These are phyloP conservation scores for Alternaria angustiovoidea DNA, from an alignment of 2,329 filamentous ascomycete species.

Conservation along the genomic window DNA sequence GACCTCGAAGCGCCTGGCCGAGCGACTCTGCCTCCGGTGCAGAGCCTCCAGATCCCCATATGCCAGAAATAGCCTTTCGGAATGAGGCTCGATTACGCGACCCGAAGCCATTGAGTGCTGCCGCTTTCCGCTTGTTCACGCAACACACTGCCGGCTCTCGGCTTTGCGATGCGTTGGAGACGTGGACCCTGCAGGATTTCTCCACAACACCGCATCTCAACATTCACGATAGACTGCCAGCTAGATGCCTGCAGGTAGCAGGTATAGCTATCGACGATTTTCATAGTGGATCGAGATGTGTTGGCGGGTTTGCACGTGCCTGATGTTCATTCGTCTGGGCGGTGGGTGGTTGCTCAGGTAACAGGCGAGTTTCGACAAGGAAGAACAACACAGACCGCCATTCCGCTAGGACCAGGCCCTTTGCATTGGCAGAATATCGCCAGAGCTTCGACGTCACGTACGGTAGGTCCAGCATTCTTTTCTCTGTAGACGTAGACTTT, in stretches of 20 bases:
- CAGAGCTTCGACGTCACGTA: conserved; percentile 40
- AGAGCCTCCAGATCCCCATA: conserved; percentile 15
- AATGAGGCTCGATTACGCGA: conserved; percentile 5
- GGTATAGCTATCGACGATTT: conserved; percentile 1
- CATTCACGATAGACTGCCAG: not conserved
- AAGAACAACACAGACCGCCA: conserved; percentile 36
- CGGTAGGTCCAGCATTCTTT: conserved; percentile 44
- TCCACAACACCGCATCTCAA: not conserved
- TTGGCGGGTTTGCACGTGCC: conserved; percentile 25
- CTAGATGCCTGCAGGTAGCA: not conserved
- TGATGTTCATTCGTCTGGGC: conserved; percentile 18
- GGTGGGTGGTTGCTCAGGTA: conserved; percentile 29
- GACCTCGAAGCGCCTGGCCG: conserved; percentile 32
- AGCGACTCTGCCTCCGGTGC: conserved; percentile 16
- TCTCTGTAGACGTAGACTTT: conserved; percentile 36
- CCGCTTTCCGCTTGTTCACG: conserved; percentile 4
- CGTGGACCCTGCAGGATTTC: not conserved
- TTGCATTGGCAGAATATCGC: conserved; percentile 19
- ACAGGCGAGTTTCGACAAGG: conserved; percentile 28
- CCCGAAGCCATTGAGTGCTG: conserved; percentile 2
- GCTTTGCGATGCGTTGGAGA: not conserved
- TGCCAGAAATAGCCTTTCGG: conserved; percentile 13
- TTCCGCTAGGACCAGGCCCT: conserved; percentile 24
- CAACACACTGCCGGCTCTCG: not conserved
- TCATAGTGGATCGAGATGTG: conserved; percentile 7